A percentile compares a stretch with the other conserved stretches of the same genome.
These are phyloP conservation scores for Apophysomyces elegans DNA, from an alignment of 371 early-diverging fungal species.

Conservation along the genomic window DNA sequence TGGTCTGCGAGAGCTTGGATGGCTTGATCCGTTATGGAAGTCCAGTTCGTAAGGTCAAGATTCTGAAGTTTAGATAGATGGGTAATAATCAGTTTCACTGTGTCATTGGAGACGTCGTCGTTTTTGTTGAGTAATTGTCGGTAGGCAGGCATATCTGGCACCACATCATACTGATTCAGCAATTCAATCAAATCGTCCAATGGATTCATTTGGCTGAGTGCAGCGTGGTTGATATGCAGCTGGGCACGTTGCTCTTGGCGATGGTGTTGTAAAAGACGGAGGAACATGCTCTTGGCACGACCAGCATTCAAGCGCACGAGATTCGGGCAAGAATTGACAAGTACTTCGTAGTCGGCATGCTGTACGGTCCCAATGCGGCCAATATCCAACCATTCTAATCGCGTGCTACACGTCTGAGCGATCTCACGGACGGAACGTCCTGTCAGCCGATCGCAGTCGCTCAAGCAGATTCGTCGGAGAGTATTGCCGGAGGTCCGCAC, in stretches of 20 bases:
- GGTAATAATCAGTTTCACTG: slow-evolving; percentile 21
- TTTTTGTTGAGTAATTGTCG: neutral
- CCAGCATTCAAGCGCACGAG: slow-evolving; percentile 24
- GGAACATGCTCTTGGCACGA: slow-evolving; percentile 23
- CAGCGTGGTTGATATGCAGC: slow-evolving; percentile 1
- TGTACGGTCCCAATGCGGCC: slow-evolving; percentile 26
- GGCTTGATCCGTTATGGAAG: slow-evolving; percentile 28
- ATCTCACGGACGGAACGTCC: slow-evolving; percentile 23
- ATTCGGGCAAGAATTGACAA: slow-evolving; percentile 29
- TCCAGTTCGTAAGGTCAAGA: slow-evolving; percentile 33
- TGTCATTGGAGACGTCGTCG: slow-evolving; percentile 24
- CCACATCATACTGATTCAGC: slow-evolving; percentile 21
- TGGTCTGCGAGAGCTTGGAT: slow-evolving; percentile 21
- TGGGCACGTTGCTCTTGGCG: slow-evolving; percentile 15
- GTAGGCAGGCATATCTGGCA: slow-evolving; percentile 18
- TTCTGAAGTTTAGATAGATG: slow-evolving; percentile 25
- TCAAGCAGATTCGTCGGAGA: slow-evolving; percentile 34
- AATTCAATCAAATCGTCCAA: slow-evolving; percentile 28
- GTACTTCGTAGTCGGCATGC: slow-evolving; percentile 22
- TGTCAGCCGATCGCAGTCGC: slow-evolving; percentile 35
- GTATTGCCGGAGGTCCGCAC: slow-evolving; percentile 24
- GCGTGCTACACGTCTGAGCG: slow-evolving; percentile 24
- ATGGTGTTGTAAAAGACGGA: slow-evolving; percentile 17
- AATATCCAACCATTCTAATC: slow-evolving; percentile 32
- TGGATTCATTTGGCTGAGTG: slow-evolving; percentile 13